Base-by-base conservation (phyloP, 345 rosid genomes). In the Hevea brasiliensis region DNA sequence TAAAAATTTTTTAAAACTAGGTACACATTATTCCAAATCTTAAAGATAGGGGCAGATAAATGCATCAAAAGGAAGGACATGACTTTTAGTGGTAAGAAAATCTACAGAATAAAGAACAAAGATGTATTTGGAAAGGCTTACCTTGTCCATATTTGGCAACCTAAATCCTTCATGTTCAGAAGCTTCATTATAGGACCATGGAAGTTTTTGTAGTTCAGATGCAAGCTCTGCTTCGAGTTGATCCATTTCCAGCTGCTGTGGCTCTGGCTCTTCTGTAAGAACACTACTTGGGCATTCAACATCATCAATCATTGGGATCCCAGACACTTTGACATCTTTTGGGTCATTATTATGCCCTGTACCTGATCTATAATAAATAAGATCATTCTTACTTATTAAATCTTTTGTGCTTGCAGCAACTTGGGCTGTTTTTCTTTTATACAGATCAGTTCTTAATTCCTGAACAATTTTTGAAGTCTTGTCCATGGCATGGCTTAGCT, bases 171-270 rank as follows among this genome's bases (percentile, higher is more conserved):
- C 81, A 65, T 74, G 37, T n/a, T 53, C 67, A 48, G 77, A 64
- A 55, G 73, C 60, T 54, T 72, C 81, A 20, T 40, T 63, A 42
- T 12, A 50, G 48, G 75, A 72, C 79, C 82, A 77, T 27, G 86
- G 86, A 72, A 90, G 87, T 79, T 90, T 94, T 82, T 81, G 92
- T 55, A 94, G 86, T 86, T 94, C 94, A 74, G 88, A 85, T 70
- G 86, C 90, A 18, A 94, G 87, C 77, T 92, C 98, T 74, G 92
- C 88, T 85, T 86, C 97, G 80, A 92, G 81, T 65, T 80, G 87
- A 77, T 85, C 88, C 88, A 90, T 89, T 81, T 90, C 94, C 32
- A 74, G 66, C 17, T 69, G 65, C 82, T 84, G 90, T 29, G 83
- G 82, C 69, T 85, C 90, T 61, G 80, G 87, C 83, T 91, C 98